A percentile compares a stretch with the other conserved stretches of the same genome.
These are phyloP conservation scores for Mallotus repandus DNA, from an alignment of 441 rosid species.

Conservation along the genomic window DNA sequence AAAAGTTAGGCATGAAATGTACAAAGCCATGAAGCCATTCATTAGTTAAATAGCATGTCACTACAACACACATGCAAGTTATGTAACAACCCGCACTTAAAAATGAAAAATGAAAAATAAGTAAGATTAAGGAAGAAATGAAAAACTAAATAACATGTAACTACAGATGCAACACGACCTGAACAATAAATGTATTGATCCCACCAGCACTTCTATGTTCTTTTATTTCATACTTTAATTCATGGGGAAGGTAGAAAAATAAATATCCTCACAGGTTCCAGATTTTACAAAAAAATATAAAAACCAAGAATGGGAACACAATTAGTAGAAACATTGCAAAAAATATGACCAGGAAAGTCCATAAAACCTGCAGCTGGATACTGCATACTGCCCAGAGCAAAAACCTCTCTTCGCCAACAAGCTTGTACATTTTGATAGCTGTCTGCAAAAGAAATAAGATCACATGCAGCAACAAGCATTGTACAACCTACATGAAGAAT, in stretches of 20 bases:
- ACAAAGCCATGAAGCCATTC: neutral
- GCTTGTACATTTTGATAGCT: conserved; percentile 97
- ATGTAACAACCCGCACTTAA: neutral
- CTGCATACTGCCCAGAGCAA: conserved; percentile 99
- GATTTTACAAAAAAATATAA: neutral
- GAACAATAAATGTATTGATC: neutral
- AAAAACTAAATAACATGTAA: neutral
- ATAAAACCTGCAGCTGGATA: conserved; percentile 90
- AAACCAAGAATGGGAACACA: neutral
- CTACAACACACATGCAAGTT: neutral
- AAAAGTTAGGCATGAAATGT: neutral
- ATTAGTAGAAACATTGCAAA: neutral
- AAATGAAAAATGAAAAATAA: neutral
- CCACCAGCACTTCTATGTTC: neutral
- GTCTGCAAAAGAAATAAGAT: conserved; percentile 58
- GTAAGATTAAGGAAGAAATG: neutral
- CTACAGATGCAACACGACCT: neutral
- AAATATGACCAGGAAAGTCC: neutral
- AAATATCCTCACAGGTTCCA: neutral
- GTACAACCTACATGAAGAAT: neutral
- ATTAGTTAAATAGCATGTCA: neutral
- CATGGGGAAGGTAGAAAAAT: too few species aligned
- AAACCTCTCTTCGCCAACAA: conserved; percentile 90
- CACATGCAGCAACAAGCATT: neutral
- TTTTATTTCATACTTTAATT: neutral